Evolutionary conservation across 441 rosid genomes (phyloP).

Genomic region (Mallotus japonicus): DNA sequence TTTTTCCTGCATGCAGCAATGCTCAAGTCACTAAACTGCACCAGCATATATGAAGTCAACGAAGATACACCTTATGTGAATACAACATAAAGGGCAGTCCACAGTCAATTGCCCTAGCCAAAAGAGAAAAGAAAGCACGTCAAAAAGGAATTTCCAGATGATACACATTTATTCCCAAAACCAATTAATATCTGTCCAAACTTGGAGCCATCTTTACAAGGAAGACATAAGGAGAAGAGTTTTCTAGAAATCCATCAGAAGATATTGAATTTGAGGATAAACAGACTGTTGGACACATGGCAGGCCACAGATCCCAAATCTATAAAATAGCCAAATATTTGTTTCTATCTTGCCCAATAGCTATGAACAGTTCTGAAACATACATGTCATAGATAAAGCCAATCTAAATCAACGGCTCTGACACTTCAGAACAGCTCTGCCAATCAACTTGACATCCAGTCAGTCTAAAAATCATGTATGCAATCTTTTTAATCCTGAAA

Average conservation of each 20-base stretch:
- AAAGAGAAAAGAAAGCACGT: slow-evolving; percentile 12
- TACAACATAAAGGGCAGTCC: neutral
- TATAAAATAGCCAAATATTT: slow-evolving; percentile 2
- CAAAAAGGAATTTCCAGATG: slow-evolving; percentile 3
- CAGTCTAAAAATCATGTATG: neutral
- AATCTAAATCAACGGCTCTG: neutral
- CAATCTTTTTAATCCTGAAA: neutral
- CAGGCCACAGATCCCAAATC: slow-evolving; percentile 6
- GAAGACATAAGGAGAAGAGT: neutral
- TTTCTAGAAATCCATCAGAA: slow-evolving; percentile 1
- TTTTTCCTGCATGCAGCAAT: slow-evolving; percentile 13
- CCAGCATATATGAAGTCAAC: neutral
- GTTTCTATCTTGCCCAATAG: neutral
- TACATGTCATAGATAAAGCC: neutral
- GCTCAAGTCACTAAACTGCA: slow-evolving; percentile 1
- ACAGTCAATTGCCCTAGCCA: slow-evolving; percentile 4
- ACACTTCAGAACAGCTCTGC: neutral
- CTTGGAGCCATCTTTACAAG: slow-evolving; percentile 6
- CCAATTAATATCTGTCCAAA: neutral
- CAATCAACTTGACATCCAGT: neutral
- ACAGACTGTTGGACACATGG: slow-evolving; percentile 9
- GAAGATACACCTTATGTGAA: neutral
- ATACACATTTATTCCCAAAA: neutral
- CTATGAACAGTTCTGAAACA: slow-evolving; percentile 2
- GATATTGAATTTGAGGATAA: slow-evolving; percentile 1